Evolutionary conservation across 441 rosid genomes (phyloP).

Genomic region (Populus hybrid): DNA sequence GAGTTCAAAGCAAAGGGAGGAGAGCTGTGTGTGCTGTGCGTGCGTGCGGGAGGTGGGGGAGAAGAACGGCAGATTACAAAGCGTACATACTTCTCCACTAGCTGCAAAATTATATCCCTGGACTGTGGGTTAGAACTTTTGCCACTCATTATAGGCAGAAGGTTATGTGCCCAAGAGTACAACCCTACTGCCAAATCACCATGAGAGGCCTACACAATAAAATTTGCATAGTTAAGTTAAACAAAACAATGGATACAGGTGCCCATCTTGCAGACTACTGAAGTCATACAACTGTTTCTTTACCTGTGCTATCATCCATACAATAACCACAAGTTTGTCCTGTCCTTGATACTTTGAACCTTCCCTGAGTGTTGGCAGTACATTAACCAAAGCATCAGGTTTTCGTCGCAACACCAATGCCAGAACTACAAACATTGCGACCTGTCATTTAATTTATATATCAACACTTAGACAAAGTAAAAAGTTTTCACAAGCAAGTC

Average conservation of each 20-base stretch:
- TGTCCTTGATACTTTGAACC: conserved; percentile 76
- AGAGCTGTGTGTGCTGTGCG: background rate
- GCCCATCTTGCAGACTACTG: background rate
- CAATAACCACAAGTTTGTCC: too few relatives aligned
- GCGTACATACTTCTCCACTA: conserved; percentile 59
- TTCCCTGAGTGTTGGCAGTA: conserved; percentile 61
- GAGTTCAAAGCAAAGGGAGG: background rate
- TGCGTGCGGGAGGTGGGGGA: background rate
- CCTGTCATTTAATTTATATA: conserved; percentile 46
- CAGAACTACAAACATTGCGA: conserved; percentile 77
- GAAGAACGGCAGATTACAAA: background rate
- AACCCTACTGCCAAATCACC: conserved; percentile 78
- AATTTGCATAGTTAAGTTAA: background rate
- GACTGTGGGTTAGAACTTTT: conserved; percentile 72
- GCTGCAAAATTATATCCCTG: conserved; percentile 76
- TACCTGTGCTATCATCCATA: conserved; percentile 91
- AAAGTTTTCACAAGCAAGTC: background rate
- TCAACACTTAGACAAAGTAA: background rate
- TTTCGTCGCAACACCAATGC: conserved; percentile 84
- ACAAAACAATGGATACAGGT: background rate
- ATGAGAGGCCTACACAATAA: conserved; percentile 56
- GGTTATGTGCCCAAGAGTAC: conserved; percentile 65
- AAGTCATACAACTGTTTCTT: conserved; percentile 5
- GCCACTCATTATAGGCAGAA: conserved; percentile 53
- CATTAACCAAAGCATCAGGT: conserved; percentile 70